Evolutionary conservation across 352 stramenopile genomes (phyloP).

Genomic region (Elongisporangium anandrum): DNA sequence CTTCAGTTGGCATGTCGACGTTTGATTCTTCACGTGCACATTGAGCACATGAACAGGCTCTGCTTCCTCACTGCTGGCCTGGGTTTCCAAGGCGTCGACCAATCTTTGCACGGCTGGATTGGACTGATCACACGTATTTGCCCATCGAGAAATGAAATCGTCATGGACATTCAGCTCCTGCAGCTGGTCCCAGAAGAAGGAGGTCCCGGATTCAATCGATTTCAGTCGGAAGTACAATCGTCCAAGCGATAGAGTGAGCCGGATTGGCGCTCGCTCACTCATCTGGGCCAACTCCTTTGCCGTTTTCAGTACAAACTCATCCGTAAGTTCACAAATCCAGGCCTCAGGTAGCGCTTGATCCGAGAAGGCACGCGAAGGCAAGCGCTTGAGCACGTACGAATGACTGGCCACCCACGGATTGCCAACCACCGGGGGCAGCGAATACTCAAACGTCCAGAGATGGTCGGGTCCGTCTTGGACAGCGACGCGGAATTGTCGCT

Average conservation of each 20-base stretch:
- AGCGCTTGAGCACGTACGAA: no score
- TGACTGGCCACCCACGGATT: no score
- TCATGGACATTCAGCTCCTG: slow-evolving; percentile 17
- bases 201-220: slow-evolving; percentile 11
- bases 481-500: slow-evolving; percentile 20
- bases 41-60: slow-evolving; percentile 7
- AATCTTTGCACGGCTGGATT: slow-evolving; percentile 14
- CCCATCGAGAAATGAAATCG: slow-evolving; percentile 29
- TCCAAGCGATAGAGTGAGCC: slow-evolving; percentile 24
- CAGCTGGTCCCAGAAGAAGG: slow-evolving; percentile 23
- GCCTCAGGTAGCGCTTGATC: no score
- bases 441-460: slow-evolving; percentile 20
- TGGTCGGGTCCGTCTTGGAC: slow-evolving; percentile 13
- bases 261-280: not conserved
- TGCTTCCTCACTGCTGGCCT: slow-evolving; percentile 1
- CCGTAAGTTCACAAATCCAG: no score
- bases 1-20: slow-evolving; percentile 26
- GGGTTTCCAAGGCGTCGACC: slow-evolving; percentile 22
- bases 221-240: slow-evolving; percentile 27
- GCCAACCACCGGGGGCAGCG: no score
- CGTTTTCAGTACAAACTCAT: no score
- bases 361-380: no score
- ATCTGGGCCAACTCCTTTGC: not conserved
- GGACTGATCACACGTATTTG: slow-evolving; percentile 22
- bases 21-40: slow-evolving; percentile 7